These are phyloP conservation scores for Capsicum rhomboideum DNA, from an alignment of 257 asterid species.

Conservation along the genomic window DNA sequence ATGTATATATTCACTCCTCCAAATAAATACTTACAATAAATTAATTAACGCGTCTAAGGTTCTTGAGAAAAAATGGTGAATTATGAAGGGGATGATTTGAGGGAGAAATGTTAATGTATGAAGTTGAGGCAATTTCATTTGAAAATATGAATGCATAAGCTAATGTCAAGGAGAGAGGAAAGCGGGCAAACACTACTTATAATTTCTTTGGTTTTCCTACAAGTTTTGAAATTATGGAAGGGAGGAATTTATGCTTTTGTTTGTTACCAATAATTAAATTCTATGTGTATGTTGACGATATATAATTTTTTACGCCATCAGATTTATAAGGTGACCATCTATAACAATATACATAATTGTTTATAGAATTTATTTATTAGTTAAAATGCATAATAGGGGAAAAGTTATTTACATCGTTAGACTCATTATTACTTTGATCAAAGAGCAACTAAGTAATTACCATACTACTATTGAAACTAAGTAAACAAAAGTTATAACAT, in stretches of 20 bases:
- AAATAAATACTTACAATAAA: not conserved
- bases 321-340: not conserved
- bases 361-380: not conserved
- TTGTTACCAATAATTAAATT: not conserved
- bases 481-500: too few relatives aligned
- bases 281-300: not conserved
- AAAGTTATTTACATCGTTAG: too few relatives aligned
- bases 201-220: not conserved
- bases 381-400: not conserved
- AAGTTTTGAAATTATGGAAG: not conserved
- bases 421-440: too few relatives aligned
- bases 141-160: not conserved
- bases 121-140: not conserved
- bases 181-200: not conserved
- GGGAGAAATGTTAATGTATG: not conserved
- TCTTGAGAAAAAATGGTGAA: not conserved
- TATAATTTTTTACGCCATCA: not conserved
- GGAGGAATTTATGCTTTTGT: not conserved
- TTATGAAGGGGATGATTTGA: not conserved
- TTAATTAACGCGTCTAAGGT: not conserved
- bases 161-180: slow-evolving; percentile 2
- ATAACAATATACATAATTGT: too few relatives aligned
- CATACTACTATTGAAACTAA: too few relatives aligned
- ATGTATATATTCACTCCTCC: too few relatives aligned
- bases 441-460: too few relatives aligned